phyloP scores from a whole-genome alignment of 208 protist genomes.

The Naegleria gruberi region DNA sequence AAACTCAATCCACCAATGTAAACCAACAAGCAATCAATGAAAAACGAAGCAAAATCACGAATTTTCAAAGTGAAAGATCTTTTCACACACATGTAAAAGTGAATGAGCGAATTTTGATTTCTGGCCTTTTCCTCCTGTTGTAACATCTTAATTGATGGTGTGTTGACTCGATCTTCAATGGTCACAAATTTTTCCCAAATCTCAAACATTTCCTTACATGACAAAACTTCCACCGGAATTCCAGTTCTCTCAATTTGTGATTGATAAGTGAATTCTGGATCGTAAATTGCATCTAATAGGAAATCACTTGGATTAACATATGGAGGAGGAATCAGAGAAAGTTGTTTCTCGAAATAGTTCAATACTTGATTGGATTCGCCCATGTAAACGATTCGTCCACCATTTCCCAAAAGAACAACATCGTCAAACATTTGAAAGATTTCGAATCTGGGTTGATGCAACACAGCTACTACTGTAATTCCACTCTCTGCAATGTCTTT shows the following conservation, averaged over 20 bases:
- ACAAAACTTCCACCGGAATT: not conserved
- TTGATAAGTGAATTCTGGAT: no score
- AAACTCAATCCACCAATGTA: not conserved
- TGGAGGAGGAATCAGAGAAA: not conserved
- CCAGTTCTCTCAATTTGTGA: no score
- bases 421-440: constrained; percentile 25
- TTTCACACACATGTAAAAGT: not conserved
- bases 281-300: constrained; percentile 12
- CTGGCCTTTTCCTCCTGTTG: not conserved
- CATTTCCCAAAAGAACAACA: constrained; percentile 26
- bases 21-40: not conserved
- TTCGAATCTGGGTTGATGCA: constrained; percentile 33
- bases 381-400: constrained; percentile 18
- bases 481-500: not conserved
- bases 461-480: constrained; percentile 24
- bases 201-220: not conserved
- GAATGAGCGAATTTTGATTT: not conserved
- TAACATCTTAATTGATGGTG: no score
- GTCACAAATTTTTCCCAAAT: no score
- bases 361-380: not conserved
- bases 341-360: not conserved
- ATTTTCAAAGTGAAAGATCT: not conserved
- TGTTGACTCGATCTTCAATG: no score
- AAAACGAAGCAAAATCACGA: not conserved
- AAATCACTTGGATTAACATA: constrained; percentile 23